A percentile compares a stretch with the other conserved stretches of the same genome.
These are phyloP conservation scores for Suhomyces pyralidae DNA, from an alignment of 805 yeast species.

Conservation along the genomic window DNA sequence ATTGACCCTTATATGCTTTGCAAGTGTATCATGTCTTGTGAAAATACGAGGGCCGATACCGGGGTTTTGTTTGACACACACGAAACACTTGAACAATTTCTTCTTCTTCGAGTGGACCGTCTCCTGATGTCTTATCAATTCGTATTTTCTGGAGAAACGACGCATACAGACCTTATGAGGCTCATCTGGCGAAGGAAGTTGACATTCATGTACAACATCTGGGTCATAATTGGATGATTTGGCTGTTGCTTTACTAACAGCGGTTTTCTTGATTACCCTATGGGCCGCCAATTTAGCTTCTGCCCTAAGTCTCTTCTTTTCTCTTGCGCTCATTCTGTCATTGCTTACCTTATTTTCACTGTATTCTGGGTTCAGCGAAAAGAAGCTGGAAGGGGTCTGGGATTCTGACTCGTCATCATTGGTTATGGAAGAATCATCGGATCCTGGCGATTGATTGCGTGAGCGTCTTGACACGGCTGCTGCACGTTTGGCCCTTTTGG, in stretches of 20 bases:
- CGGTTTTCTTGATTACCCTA: constrained; percentile 25
- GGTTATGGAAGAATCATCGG: constrained; percentile 2
- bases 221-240: constrained; percentile 46
- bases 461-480: constrained; percentile 2
- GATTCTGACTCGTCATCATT: constrained; percentile 9
- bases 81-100: constrained; percentile 79
- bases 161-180: constrained; percentile 40
- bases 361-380: constrained; percentile 12
- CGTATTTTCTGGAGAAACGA: constrained; percentile 66
- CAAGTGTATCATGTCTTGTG: constrained; percentile 89
- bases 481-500: constrained; percentile 8
- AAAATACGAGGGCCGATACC: constrained; percentile 68
- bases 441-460: neutral
- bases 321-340: constrained; percentile 16
- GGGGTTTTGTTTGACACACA: constrained; percentile 72
- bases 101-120: constrained; percentile 90
- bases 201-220: constrained; percentile 46
- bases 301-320: constrained; percentile 16
- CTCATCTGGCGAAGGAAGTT: constrained; percentile 43
- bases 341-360: constrained; percentile 24
- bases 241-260: constrained; percentile 18
- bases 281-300: constrained; percentile 29
- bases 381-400: constrained; percentile 8
- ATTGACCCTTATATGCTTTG: constrained; percentile 71
- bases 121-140: constrained; percentile 90